Base-by-base conservation (phyloP, 2,329 filamentous ascomycete genomes). In the Botryotinia calthae region DNA sequence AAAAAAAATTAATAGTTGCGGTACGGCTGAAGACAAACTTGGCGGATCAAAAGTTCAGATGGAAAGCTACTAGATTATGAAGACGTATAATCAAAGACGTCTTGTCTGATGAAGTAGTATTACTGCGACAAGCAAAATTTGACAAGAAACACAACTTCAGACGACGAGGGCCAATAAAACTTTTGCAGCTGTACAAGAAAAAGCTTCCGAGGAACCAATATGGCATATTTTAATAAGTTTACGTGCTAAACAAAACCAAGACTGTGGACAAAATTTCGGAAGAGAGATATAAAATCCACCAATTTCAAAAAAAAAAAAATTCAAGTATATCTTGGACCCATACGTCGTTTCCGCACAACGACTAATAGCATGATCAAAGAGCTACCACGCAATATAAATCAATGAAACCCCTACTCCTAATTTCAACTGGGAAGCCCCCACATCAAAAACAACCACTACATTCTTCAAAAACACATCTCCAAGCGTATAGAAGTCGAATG, bases 391-490 rank as follows among this genome's bases (percentile, higher is more conserved):
- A 56, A 22, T 20, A 40, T 31, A 40, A 54, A 28, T 54, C 44
- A 54, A 42, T 65, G 14, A 31, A 40, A 10, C 31, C 58, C 18
- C 34, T 28, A 54, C 34, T 40, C 20, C 16, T 28, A 86, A 84
- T 6, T 83, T 82, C 82, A 86, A 84, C 78, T 84, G 79, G n/a
- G 81, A 83, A 9, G 79, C 83, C 0, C 84, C 84, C 25, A 85
- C 79, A 73, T 86, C 84, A 76, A 85, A 86, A 0, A 87, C 84
- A 0, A 83, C 83, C 68, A 87, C 78, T 3, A 85, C 84, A 71
- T 85, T 87, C 77, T 86, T 83, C 73, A 88, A 78, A 72, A 87
- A 88, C 10, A 83, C 82, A 48, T 85, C 83, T 0, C 86, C 86
- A 46, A 88, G 77, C 37, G 87, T 84, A 73, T 84, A 87, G 10